Evolutionary conservation across 2,329 filamentous ascomycete genomes (phyloP).

Genomic region (Bipolaris zeicola): DNA sequence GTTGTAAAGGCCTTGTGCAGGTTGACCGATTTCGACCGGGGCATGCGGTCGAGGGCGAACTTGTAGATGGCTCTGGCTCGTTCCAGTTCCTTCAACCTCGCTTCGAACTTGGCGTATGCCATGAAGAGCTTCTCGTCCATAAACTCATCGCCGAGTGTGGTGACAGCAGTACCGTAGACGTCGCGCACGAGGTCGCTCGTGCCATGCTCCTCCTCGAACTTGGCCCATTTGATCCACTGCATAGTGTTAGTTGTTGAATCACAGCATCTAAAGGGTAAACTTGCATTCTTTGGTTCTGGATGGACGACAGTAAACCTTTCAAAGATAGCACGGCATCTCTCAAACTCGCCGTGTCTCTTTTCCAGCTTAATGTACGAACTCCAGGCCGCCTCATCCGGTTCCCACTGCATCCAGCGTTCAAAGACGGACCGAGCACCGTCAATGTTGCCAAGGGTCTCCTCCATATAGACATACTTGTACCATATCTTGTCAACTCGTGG

Average conservation of each 20-base stretch:
- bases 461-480: constrained; percentile 99
- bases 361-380: constrained; percentile 95
- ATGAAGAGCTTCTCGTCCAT: constrained; percentile 97
- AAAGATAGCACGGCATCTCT: constrained; percentile 88
- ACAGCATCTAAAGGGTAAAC: neutral
- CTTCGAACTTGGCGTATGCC: constrained; percentile 92
- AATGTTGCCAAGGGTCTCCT: constrained; percentile 95
- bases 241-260: neutral
- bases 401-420: constrained; percentile 98
- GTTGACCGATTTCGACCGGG: constrained; percentile 80
- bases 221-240: constrained; percentile 86
- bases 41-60: constrained; percentile 89
- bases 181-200: constrained; percentile 90
- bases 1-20: constrained; percentile 95
- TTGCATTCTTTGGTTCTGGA: constrained; percentile 79
- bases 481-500: constrained; percentile 94
- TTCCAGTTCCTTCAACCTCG: constrained; percentile 93
- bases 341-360: constrained; percentile 91
- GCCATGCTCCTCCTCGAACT: constrained; percentile 94
- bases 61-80: constrained; percentile 95
- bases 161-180: constrained; percentile 86
- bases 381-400: constrained; percentile 95
- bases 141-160: constrained; percentile 89
- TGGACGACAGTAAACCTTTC: constrained; percentile 89
- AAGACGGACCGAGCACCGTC: constrained; percentile 92